These are phyloP conservation scores for Baudoinia panamericana DNA, from an alignment of 495 filamentous ascomycete species.

Conservation along the genomic window DNA sequence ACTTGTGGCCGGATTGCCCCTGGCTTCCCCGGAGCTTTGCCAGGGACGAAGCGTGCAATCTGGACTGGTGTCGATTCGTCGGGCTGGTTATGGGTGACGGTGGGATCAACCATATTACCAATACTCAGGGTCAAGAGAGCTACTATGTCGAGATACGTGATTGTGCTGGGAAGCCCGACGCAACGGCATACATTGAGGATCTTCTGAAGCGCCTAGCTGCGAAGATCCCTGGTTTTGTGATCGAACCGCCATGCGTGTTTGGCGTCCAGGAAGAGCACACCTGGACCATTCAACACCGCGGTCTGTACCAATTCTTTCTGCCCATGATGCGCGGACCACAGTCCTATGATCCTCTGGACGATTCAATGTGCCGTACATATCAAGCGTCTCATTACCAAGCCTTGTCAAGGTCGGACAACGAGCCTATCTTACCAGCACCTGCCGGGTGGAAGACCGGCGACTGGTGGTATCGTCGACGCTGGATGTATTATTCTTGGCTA, in stretches of 20 bases:
- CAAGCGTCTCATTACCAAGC: constrained; percentile 3
- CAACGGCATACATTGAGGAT: constrained; percentile 2
- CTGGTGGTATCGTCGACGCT: constrained; percentile 4
- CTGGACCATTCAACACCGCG: constrained; percentile 1
- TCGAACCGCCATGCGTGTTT: constrained; percentile 2
- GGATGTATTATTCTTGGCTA: constrained; percentile 4
- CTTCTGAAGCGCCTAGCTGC: constrained; percentile 2
- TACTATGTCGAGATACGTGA: neutral
- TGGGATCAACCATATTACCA: neutral
- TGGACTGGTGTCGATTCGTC: constrained; percentile 9
- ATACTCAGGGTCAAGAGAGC: neutral
- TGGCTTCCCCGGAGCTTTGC: constrained; percentile 1
- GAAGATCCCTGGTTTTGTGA: neutral
- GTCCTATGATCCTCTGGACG: constrained; percentile 4
- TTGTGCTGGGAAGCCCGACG: neutral
- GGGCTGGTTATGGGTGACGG: constrained; percentile 5
- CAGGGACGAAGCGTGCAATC: constrained; percentile 4
- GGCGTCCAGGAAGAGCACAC: neutral
- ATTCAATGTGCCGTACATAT: constrained; percentile 3
- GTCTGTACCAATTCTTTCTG: constrained; percentile 3
- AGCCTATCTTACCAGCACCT: constrained; percentile 1
- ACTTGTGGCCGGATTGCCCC: constrained; percentile 7
- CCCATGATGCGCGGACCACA: constrained; percentile 6
- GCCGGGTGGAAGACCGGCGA: neutral
- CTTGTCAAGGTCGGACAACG: constrained; percentile 1